These are phyloP conservation scores for Pleurotus salmoneostramineus DNA, from an alignment of 768 basidiomycete species.

Conservation along the genomic window DNA sequence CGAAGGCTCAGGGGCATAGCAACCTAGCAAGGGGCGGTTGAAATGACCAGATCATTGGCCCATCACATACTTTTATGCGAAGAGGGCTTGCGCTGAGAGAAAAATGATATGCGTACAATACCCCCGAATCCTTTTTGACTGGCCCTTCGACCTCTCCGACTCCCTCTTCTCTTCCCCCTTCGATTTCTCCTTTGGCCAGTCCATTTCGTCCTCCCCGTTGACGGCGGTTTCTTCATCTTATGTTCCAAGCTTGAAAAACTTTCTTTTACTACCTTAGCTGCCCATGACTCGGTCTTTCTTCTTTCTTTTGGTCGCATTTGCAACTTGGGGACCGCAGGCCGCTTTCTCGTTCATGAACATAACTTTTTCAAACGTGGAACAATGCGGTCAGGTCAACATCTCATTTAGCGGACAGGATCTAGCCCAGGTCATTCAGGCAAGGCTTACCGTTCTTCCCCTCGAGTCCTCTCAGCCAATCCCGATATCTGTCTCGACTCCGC, in stretches of 20 bases:
- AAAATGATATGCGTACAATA: constrained; percentile 3
- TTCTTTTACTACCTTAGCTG: constrained; percentile 13
- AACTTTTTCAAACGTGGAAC: constrained; percentile 38
- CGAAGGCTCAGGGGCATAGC: not conserved
- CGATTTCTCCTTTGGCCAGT: constrained; percentile 27
- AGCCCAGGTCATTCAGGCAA: constrained; percentile 26
- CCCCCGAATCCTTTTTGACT: not conserved
- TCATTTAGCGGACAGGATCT: constrained; percentile 36
- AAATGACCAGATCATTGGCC: constrained; percentile 1
- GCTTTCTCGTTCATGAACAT: constrained; percentile 34
- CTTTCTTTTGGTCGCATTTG: constrained; percentile 23
- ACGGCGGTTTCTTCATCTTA: constrained; percentile 14
- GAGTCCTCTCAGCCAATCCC: constrained; percentile 38
- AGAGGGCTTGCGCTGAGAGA: not conserved
- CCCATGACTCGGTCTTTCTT: constrained; percentile 12
- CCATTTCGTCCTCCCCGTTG: constrained; percentile 19
- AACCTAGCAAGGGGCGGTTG: not conserved
- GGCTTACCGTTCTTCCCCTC: constrained; percentile 50
- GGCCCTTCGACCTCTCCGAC: constrained; percentile 3
- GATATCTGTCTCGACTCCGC: constrained; percentile 38
- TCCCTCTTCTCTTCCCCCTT: constrained; percentile 19
- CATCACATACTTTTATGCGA: not conserved
- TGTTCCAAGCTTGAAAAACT: constrained; percentile 8
- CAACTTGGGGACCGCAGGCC: constrained; percentile 36
- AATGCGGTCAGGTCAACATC: constrained; percentile 50